A percentile compares a stretch with the other conserved stretches of the same genome.
Evolutionary conservation across 2,329 filamentous ascomycete species (phyloP).

Genomic region (Chrysoporthe deuterocubensis): DNA sequence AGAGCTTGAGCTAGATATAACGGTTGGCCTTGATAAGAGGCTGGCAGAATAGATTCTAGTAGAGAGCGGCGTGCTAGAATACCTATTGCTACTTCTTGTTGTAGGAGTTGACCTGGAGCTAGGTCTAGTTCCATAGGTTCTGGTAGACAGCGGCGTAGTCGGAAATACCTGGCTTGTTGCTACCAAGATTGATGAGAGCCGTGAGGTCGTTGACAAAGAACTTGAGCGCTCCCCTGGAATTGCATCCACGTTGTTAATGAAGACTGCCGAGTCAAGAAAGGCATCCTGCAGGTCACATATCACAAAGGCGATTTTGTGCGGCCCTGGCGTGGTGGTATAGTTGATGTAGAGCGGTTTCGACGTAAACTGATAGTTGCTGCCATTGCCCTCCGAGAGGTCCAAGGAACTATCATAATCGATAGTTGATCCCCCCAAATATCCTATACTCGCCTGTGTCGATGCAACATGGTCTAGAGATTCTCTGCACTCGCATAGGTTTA

Average conservation of each 20-base stretch:
- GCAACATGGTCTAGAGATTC: neutral
- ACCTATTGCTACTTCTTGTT: neutral
- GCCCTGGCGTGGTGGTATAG: neutral
- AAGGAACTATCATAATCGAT: neutral
- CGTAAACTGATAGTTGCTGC: neutral
- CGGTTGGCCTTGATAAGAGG: neutral
- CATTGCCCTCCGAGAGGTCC: neutral
- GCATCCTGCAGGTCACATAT: conserved; percentile 7
- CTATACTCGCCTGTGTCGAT: neutral
- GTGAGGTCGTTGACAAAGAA: neutral
- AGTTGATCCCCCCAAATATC: neutral
- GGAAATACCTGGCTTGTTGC: no score
- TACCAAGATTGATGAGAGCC: neutral
- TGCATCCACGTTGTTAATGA: conserved; percentile 5
- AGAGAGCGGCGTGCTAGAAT: neutral
- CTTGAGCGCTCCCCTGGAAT: neutral
- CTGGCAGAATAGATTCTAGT: neutral
- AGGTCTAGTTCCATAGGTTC: neutral
- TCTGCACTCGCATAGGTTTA: neutral
- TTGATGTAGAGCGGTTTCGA: conserved; percentile 3
- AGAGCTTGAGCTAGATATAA: neutral
- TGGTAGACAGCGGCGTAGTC: neutral
- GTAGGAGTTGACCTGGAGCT: neutral
- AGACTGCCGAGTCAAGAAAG: conserved; percentile 1
- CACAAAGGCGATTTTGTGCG: neutral